Evolutionary conservation across 2,329 filamentous ascomycete genomes (phyloP).

Genomic region (Sphaerulina populicola): DNA sequence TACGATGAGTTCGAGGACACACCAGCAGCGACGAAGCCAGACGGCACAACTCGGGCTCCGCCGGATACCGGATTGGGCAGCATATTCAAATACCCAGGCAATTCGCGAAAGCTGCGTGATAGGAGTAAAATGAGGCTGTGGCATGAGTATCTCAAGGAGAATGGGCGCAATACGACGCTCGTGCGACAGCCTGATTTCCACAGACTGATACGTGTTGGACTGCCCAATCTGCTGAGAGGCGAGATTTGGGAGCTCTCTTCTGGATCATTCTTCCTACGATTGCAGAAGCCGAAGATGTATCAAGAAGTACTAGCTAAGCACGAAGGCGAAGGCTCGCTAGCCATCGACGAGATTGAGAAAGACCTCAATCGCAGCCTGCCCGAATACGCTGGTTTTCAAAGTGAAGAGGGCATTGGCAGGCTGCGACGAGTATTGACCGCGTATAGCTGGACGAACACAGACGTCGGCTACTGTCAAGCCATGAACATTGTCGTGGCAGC

Average conservation of each 20-base stretch:
- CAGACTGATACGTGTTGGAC: conserved; percentile 88
- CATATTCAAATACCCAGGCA: conserved; percentile 88
- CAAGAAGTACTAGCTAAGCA: conserved; percentile 75
- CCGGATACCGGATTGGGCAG: conserved; percentile 93
- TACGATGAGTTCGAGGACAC: conserved; percentile 26
- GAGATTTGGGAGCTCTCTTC: conserved; percentile 96
- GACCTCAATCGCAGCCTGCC: conserved; percentile 92
- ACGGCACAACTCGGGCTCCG: conserved; percentile 37
- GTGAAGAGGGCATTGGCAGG: conserved; percentile 84
- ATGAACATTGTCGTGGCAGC: conserved; percentile 99
- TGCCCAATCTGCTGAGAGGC: conserved; percentile 84
- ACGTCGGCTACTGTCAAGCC: conserved; percentile 96
- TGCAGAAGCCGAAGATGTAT: conserved; percentile 79
- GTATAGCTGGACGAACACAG: conserved; percentile 93
- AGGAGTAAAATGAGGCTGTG: conserved; percentile 95
- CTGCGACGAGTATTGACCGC: conserved; percentile 85
- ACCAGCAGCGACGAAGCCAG: conserved; percentile 45
- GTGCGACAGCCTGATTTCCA: conserved; percentile 96
- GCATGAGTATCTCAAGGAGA: conserved; percentile 89
- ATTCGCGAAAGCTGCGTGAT: conserved; percentile 86
- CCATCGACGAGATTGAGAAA: conserved; percentile 98
- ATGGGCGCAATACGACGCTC: conserved; percentile 83
- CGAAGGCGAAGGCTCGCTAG: conserved; percentile 77
- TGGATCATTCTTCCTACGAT: conserved; percentile 76
- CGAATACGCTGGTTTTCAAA: conserved; percentile 96